These are phyloP conservation scores for Scalesia atractyloides DNA, from an alignment of 129 eudicot genomes.

Conservation along the genomic window DNA sequence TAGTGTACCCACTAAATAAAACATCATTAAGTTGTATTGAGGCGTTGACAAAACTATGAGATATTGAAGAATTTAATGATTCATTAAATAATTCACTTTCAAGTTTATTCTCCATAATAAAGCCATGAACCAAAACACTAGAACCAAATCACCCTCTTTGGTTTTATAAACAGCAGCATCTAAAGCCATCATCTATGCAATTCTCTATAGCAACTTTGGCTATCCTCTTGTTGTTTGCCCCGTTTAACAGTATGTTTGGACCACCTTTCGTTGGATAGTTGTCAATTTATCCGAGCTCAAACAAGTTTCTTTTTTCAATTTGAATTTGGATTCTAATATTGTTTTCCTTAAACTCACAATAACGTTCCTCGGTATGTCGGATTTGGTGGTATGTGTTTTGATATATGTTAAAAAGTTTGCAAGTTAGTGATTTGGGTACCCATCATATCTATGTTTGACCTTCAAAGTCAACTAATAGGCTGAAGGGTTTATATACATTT, in stretches of 20 bases:
- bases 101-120: not conserved
- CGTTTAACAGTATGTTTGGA: conserved; percentile 24
- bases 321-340: not conserved
- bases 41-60: not conserved
- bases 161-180: conserved; percentile 13
- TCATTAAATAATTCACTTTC: conserved; percentile 20
- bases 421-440: not conserved
- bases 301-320: not conserved
- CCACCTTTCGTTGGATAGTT: conserved; percentile 8
- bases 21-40: not conserved
- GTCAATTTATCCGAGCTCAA: not conserved
- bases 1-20: no score
- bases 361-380: not conserved
- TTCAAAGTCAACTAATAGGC: not conserved
- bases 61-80: not conserved
- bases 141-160: not conserved
- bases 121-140: conserved; percentile 4
- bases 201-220: conserved; percentile 4
- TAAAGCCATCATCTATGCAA: conserved; percentile 13
- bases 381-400: not conserved
- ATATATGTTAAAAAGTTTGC: not conserved
- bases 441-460: not conserved
- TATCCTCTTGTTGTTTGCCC: conserved; percentile 20
- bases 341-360: not conserved
- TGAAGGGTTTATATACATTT: not conserved